phyloP scores from a whole-genome alignment of 352 stramenopile species.

The Globisporangium alternatum region DNA sequence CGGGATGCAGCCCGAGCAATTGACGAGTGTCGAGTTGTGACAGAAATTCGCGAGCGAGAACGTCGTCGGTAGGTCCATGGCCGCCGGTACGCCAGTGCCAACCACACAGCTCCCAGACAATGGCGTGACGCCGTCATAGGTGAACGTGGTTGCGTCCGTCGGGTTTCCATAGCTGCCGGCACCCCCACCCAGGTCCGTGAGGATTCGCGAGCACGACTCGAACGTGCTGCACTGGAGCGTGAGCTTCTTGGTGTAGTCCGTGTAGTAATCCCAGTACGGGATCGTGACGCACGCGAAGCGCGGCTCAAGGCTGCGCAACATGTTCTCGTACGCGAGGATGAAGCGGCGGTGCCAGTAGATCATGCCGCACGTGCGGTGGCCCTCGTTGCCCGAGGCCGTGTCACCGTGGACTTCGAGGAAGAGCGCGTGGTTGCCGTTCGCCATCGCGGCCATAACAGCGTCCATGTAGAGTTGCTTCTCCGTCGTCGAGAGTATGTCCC shows the following conservation, averaged over 20 bases:
- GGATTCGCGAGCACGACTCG: slow-evolving; percentile 35
- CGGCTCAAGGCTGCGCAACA: slow-evolving; percentile 60
- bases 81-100: slow-evolving; percentile 10
- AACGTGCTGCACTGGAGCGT: slow-evolving; percentile 26
- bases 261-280: slow-evolving; percentile 80
- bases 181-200: slow-evolving; percentile 30
- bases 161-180: slow-evolving; percentile 7
- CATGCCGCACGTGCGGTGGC: slow-evolving; percentile 47
- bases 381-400: slow-evolving; percentile 32
- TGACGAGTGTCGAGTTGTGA: slow-evolving; percentile 32
- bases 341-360: slow-evolving; percentile 73
- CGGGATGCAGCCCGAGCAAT: slow-evolving; percentile 36
- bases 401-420: slow-evolving; percentile 62
- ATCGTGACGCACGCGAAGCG: slow-evolving; percentile 67
- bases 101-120: slow-evolving; percentile 26
- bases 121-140: slow-evolving; percentile 27
- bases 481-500: slow-evolving; percentile 30
- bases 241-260: slow-evolving; percentile 36
- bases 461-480: slow-evolving; percentile 72
- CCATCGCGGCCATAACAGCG: slow-evolving; percentile 52
- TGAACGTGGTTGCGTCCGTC: slow-evolving; percentile 18
- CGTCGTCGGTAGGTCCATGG: slow-evolving; percentile 17
- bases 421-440: slow-evolving; percentile 40
- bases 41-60: slow-evolving; percentile 27
- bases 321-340: slow-evolving; percentile 70